Evolutionary conservation across 129 eudicot genomes (phyloP), one percentile per base, ranked within the genome.

Genomic region (Lonicera japonica): DNA sequence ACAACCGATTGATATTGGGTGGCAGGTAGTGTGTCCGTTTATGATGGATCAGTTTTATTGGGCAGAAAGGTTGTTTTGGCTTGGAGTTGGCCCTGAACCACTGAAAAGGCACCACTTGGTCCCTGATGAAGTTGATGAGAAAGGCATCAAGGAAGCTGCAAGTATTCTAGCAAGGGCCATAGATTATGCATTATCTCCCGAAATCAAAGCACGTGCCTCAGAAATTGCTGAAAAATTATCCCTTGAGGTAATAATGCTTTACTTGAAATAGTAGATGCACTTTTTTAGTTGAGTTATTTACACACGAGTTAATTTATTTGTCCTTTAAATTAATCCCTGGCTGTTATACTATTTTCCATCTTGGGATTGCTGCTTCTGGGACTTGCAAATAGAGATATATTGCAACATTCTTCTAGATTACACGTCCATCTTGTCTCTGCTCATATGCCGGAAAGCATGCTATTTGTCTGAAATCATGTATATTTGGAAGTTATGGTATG

Each of bases 41-140:
- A 73, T 85, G 73, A 72, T 85, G 51, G 98, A 92, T 80, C 98
- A 92, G 41, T 85, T 84, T 73, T 92, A 92, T 64, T 92, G 98
- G 98, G 98, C 96, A 58, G 98, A 92, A 60, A 92, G 91, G 65
- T 87, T 85, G 96, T 92, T 73, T 70, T 87, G 98, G 98, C 79
- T 92, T 41, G 98, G 95, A 63, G 98, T 92, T 77, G 73, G 86
- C 21, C 84, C 98, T 8, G 86, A 87, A 75, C 95, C 96, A 55
- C 69, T 92, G 38, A 82, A 84, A 51, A 78, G 85, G 61, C 64
- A 64, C 47, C 80, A 79, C 34, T 55, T 92, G 81, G 61, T 92
- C 59, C 89, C 96, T 1, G 86, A 78, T 57, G 61, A 71, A 51
- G 79, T 79, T 58, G 85, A 87, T 41, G 82, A 80, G 18, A 12